These are phyloP conservation scores for Suillus plorans DNA, from an alignment of 768 basidiomycete genomes.

Conservation along the genomic window DNA sequence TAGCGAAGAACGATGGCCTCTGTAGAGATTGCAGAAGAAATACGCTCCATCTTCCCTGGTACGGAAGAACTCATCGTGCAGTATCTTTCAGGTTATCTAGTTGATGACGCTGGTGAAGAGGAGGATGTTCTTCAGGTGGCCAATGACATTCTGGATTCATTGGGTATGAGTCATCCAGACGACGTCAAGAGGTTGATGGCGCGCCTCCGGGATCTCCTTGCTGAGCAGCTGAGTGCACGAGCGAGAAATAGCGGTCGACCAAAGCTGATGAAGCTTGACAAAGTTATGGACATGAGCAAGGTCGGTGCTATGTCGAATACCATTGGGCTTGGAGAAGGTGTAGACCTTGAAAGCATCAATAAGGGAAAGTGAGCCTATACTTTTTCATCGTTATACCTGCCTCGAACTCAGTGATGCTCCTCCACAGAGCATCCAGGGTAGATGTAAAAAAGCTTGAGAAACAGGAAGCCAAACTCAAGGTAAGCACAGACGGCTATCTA, in stretches of 20 bases:
- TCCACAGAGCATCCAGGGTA: constrained; percentile 77
- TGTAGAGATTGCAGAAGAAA: constrained; percentile 78
- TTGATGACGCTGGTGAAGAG: constrained; percentile 87
- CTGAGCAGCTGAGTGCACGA: constrained; percentile 60
- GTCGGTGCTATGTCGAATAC: constrained; percentile 73
- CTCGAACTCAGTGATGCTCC: constrained; percentile 9
- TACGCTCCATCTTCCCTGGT: constrained; percentile 65
- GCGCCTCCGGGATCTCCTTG: constrained; percentile 59
- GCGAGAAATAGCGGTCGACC: constrained; percentile 60
- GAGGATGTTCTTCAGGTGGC: constrained; percentile 83
- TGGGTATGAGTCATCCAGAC: constrained; percentile 59
- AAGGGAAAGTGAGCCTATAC: constrained; percentile 77
- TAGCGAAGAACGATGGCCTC: constrained; percentile 50
- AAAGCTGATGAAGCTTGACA: constrained; percentile 75
- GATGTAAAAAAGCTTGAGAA: constrained; percentile 96
- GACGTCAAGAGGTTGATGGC: constrained; percentile 67
- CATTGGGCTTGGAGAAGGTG: constrained; percentile 76
- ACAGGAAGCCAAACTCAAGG: constrained; percentile 94
- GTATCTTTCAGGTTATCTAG: constrained; percentile 84
- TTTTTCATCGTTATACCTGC: constrained; percentile 2
- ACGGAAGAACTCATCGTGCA: constrained; percentile 86
- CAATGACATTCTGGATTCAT: constrained; percentile 72
- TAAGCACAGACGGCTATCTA: constrained; percentile 21
- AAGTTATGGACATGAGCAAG: constrained; percentile 88
- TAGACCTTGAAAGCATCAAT: constrained; percentile 89